Base-by-base conservation (phyloP, 2,329 filamentous ascomycete species). In the Penicillium decumbens region DNA sequence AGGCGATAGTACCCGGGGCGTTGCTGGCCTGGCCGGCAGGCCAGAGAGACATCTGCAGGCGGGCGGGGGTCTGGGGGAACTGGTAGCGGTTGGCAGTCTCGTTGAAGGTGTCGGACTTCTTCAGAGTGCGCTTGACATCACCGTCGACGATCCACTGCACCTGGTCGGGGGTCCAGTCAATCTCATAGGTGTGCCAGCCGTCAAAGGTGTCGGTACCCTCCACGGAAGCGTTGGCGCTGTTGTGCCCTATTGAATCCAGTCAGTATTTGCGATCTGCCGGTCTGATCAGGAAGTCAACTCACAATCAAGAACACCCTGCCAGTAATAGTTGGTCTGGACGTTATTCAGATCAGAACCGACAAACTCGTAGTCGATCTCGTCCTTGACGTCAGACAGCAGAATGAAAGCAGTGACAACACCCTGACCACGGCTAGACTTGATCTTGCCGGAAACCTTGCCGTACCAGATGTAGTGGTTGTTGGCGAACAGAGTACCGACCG, bases 371-470 rank as follows among this genome's bases (percentile, higher is more conserved):
- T 98, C 93, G 64, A 98, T 95, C 73, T 98, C 93, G 66, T 98
- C 93, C 79, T 96, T 95, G 65, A 95, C 87, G 65, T 97, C 92
- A 30, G 88, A 91, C 71, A 96, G 83, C 65, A 97, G 77, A 69
- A 98, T 98, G 68, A 98, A 98, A 27, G 90, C 92, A 1, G 90
- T 95, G n/a, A 98, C 87, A 20, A 98, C 93, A 78, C 93, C 93
- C 40, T 78, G 75, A 50, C 90, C 91, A 64, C 88, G 84, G 57
- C 85, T 87, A 0, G 90, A 92, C 78, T 89, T 93, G 70, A 97
- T 77, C 49, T 77, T 87, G 47, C 89, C 89, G 69, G 86, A 87
- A 63, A 95, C 85, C 71, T 88, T 95, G 66, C 93, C 93, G 71
- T 97, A 98, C 93, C 93, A 97, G 73, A 98, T 85, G 73, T 96